Percentiles rank a stretch among this genome's conserved stretches.
These are phyloP conservation scores for Termitomyces sp. DNA, from an alignment of 768 basidiomycete species.

Conservation along the genomic window DNA sequence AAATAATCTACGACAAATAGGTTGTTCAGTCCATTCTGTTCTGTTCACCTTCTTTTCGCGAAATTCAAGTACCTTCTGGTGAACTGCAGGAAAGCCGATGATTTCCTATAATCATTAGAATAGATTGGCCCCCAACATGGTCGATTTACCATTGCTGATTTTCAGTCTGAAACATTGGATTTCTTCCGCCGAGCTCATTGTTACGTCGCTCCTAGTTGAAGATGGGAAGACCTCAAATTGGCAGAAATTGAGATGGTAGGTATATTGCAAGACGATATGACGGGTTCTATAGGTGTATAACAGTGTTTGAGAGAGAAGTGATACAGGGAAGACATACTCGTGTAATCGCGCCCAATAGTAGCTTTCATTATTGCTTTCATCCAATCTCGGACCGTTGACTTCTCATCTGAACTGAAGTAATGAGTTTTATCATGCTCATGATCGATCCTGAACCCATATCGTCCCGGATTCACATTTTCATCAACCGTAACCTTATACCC, in stretches of 20 bases:
- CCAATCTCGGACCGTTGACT: slow-evolving; percentile 85
- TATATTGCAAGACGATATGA: slow-evolving; percentile 94
- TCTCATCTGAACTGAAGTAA: slow-evolving; percentile 90
- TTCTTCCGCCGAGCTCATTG: too few species aligned
- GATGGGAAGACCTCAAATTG: too few species aligned
- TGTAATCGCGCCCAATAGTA: slow-evolving; percentile 91
- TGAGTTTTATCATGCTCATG: slow-evolving; percentile 86
- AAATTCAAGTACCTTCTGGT: too few species aligned
- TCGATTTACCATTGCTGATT: too few species aligned
- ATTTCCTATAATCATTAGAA: too few species aligned
- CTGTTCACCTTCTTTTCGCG: too few species aligned
- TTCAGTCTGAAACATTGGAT: too few species aligned
- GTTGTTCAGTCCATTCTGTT: too few species aligned
- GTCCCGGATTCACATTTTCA: slow-evolving; percentile 86
- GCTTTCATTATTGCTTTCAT: slow-evolving; percentile 99
- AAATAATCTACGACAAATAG: too few species aligned
- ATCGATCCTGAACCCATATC: slow-evolving; percentile 92
- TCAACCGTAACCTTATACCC: slow-evolving; percentile 94
- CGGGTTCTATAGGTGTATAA: slow-evolving; percentile 57
- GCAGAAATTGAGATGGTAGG: slow-evolving; percentile 60
- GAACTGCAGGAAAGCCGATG: too few species aligned
- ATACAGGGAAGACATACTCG: slow-evolving; percentile 48
- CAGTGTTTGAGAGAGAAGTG: background rate
- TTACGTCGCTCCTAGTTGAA: too few species aligned
- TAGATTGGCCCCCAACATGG: too few species aligned